phyloP scores from a whole-genome alignment of 2,329 filamentous ascomycete species.

The Leptodontidium sp. region DNA sequence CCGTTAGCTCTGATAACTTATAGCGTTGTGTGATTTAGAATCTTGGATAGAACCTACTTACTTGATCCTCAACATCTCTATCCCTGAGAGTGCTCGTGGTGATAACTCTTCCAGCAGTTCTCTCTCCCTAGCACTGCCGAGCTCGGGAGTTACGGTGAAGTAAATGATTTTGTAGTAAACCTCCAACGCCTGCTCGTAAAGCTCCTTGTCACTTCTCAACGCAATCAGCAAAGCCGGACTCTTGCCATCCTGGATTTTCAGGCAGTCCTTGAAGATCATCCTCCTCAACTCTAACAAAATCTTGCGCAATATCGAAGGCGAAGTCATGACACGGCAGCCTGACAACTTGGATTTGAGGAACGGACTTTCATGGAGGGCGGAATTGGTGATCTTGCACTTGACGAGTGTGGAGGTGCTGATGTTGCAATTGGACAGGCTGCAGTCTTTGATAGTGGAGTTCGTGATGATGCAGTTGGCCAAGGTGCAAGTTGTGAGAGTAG shows the following conservation, averaged over 20 bases:
- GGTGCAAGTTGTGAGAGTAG: neutral
- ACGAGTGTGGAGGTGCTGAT: neutral
- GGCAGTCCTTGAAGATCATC: neutral
- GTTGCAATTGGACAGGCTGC: neutral
- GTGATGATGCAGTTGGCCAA: neutral
- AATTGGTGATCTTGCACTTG: constrained; percentile 16
- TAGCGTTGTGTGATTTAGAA: no score
- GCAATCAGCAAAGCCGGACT: constrained; percentile 8
- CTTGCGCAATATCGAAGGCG: neutral
- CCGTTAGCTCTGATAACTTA: no score
- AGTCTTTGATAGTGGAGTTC: neutral
- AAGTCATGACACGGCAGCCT: neutral
- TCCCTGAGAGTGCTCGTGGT: no score
- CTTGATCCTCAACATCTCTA: no score
- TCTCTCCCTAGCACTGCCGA: no score
- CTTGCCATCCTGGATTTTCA: neutral
- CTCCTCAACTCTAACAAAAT: neutral
- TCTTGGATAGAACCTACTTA: no score
- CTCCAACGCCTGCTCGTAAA: constrained; percentile 11
- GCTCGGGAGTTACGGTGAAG: neutral
- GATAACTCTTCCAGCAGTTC: no score
- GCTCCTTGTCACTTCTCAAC: neutral
- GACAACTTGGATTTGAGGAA: constrained; percentile 11
- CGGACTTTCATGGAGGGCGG: neutral
- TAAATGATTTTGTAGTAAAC: neutral